Evolutionary conservation across 176 grass and related monocot genomes (phyloP).

Genomic region (Paspalum notatum): DNA sequence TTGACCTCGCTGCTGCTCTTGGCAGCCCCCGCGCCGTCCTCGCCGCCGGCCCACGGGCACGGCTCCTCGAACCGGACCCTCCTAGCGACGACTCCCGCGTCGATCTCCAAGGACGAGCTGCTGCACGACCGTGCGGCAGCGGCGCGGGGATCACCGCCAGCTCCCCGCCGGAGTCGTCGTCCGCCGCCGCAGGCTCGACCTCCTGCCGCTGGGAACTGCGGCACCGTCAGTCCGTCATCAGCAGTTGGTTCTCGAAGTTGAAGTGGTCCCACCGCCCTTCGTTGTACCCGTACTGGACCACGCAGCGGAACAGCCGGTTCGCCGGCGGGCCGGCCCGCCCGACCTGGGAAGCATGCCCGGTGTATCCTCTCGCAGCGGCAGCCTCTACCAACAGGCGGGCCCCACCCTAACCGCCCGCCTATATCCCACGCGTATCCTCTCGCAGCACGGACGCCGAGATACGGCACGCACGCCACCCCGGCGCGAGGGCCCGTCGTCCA

Average conservation of each 20-base stretch:
- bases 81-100: slow-evolving; percentile 17
- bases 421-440: no score
- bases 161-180: slow-evolving; percentile 14
- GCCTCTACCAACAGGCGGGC: no score
- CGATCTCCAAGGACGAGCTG: slow-evolving; percentile 28
- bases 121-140: slow-evolving; percentile 25
- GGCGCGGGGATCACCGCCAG: slow-evolving; percentile 47
- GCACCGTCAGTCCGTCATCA: slow-evolving; percentile 79
- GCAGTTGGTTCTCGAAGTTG: slow-evolving; percentile 82
- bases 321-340: slow-evolving; percentile 60
- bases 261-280: slow-evolving; percentile 66
- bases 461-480: no score
- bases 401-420: no score
- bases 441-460: no score
- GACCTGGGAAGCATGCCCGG: no score
- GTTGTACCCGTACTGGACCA: slow-evolving; percentile 82
- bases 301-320: slow-evolving; percentile 61
- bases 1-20: slow-evolving; percentile 53
- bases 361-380: no score
- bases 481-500: no score
- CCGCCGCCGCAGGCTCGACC: background rate
- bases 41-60: background rate
- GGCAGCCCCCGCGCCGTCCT: slow-evolving; percentile 1
- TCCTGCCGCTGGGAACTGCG: slow-evolving; percentile 61
- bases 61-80: slow-evolving; percentile 59